phyloP scores from a whole-genome alignment of 345 rosid species.

The Toxicodendron radicans region DNA sequence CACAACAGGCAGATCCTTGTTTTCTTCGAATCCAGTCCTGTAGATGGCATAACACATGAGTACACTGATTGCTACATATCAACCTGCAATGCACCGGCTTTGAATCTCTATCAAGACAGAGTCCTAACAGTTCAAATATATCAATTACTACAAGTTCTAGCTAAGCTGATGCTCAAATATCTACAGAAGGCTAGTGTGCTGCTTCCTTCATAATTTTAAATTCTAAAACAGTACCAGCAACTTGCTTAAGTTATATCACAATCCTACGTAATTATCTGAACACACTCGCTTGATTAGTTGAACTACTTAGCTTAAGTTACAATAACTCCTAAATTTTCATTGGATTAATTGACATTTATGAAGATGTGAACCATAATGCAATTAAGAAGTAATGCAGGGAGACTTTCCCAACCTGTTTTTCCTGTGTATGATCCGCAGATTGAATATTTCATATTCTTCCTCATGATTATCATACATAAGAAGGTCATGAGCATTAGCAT shows the following conservation, averaged over 20 bases:
- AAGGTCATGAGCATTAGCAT: constrained; percentile 45
- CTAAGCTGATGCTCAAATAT: background rate
- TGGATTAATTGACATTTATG: background rate
- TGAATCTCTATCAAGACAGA: constrained; percentile 13
- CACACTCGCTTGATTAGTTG: background rate
- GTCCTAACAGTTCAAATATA: constrained; percentile 3
- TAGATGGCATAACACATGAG: constrained; percentile 26
- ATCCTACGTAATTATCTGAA: background rate
- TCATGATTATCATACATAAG: constrained; percentile 35
- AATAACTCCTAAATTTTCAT: background rate
- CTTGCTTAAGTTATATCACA: background rate
- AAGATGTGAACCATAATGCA: constrained; percentile 5
- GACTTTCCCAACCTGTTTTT: constrained; percentile 62
- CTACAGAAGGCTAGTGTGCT: background rate
- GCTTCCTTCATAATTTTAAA: constrained; percentile 4
- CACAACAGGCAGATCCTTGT: constrained; percentile 75
- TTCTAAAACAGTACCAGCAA: background rate
- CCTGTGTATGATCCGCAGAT: constrained; percentile 84
- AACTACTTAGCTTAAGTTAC: constrained; percentile 2
- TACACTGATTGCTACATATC: constrained; percentile 19
- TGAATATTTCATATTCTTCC: constrained; percentile 80
- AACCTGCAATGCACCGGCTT: constrained; percentile 18
- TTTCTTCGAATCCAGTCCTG: constrained; percentile 98
- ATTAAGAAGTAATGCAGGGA: background rate
- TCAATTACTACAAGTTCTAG: background rate